These are phyloP conservation scores for Annona squamosa DNA, from an alignment of 164 flowering plant species.

Conservation along the genomic window DNA sequence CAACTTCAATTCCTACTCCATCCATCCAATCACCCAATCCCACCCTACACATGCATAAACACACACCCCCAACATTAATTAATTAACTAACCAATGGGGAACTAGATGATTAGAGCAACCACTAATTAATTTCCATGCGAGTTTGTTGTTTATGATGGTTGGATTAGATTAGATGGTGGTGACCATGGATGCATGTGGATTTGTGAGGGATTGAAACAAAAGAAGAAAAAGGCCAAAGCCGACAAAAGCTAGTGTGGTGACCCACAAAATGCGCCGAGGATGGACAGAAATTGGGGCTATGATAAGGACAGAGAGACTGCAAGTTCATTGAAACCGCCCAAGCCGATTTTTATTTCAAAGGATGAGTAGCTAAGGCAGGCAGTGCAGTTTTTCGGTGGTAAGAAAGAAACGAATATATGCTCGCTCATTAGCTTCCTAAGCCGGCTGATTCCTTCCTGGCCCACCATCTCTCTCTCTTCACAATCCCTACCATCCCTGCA, in stretches of 20 bases:
- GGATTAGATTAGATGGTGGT: too few species aligned
- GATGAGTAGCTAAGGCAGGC: not conserved
- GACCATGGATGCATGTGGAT: too few species aligned
- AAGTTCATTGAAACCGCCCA: conserved; percentile 2
- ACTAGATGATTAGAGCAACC: too few species aligned
- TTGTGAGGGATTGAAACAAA: not conserved
- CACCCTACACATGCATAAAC: too few species aligned
- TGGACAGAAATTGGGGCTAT: not conserved
- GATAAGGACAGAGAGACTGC: not conserved
- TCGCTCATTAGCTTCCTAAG: not conserved
- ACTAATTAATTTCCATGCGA: too few species aligned
- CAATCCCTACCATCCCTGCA: not conserved
- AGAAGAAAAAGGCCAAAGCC: not conserved
- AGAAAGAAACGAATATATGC: conserved; percentile 1
- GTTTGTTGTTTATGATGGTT: too few species aligned
- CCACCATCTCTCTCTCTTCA: not conserved
- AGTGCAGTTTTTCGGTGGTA: not conserved
- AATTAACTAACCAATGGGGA: too few species aligned
- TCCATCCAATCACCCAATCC: too few species aligned
- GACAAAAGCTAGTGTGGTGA: not conserved
- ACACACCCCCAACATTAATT: too few species aligned
- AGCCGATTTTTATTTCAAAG: not conserved
- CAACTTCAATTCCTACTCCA: too few species aligned
- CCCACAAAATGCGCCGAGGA: conserved; percentile 3
- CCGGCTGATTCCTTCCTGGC: not conserved